Base-by-base conservation (phyloP, 192 early-diverging fungal species). In the Spinellus fusiger region DNA sequence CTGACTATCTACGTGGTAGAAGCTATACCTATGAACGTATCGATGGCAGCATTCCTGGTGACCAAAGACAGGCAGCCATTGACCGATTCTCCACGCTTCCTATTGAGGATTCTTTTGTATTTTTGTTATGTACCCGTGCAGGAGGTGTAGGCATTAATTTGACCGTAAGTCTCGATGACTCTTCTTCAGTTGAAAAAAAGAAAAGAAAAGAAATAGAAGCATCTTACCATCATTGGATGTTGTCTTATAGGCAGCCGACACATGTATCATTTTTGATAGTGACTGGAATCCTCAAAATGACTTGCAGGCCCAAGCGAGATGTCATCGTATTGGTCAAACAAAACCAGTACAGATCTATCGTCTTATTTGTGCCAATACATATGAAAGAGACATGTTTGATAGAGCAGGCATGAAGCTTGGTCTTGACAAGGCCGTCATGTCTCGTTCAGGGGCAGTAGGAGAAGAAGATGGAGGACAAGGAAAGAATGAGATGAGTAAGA, bases 221-320 rank as follows among this genome's bases (percentile, higher is more conserved):
- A 5, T 2, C 23, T 15, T 33, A 23, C 33, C 31, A 3, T 52
- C 6, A 23, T 16, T 65, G n/a, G 32, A n/a, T n/a, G n/a, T n/a
- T 56, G 5, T n/a, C n/a, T 12, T 25, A 25, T 55, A 68, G 65
- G 90, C 86, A 20, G 91, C 91, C 10, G 91, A 93, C 66, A 93
- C 91, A 1, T 84, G 82, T 38, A 89, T 93, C 66, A 93, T 93
- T 47, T 93, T 90, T 74, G 91, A 93, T 49, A 80, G 77, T 54
- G 91, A 93, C 50, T 93, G 89, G 92, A 94, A 94, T 63, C 92
- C 92, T 37, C 89, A 92, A 68, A 91, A 93, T 67, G 92, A 94
- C 64, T 64, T 94, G 46, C 92, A 94, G 70, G 92, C 92, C 1
- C 88, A 89, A 61, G 81, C 82, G 16, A 84, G 92, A 28, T 84